A percentile compares a stretch with the other conserved stretches of the same genome.
Evolutionary conservation across 2,329 filamentous ascomycete species (phyloP).

Genomic region (Ceratocystis diversiconidia): DNA sequence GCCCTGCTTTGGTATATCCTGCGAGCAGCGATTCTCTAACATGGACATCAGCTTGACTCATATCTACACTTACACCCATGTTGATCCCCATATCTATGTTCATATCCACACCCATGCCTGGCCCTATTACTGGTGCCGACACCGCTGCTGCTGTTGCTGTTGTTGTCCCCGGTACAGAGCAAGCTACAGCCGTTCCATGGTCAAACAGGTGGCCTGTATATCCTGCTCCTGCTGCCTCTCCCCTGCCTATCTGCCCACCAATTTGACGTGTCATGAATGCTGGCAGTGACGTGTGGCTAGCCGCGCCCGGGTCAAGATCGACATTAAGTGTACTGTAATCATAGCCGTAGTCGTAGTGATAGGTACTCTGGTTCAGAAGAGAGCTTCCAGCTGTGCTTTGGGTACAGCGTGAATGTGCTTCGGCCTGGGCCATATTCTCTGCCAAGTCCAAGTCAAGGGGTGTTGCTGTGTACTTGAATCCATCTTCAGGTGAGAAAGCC

Average conservation of each 20-base stretch:
- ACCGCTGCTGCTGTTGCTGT: background rate
- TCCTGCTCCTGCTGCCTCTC: background rate
- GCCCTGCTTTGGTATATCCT: background rate
- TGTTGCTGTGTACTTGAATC: background rate
- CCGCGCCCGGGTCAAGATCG: background rate
- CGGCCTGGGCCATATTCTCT: background rate
- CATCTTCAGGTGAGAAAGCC: background rate
- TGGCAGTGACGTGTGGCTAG: background rate
- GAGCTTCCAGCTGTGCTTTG: background rate
- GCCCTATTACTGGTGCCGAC: background rate
- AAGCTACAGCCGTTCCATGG: conserved; percentile 45
- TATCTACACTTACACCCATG: background rate
- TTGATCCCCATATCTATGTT: background rate
- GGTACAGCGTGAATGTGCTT: background rate
- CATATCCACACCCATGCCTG: background rate
- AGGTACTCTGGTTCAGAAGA: background rate
- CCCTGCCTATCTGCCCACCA: background rate
- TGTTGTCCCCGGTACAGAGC: background rate
- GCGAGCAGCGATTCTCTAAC: background rate
- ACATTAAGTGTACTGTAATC: background rate
- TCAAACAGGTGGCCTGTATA: conserved; percentile 42
- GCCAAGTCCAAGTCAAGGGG: background rate
- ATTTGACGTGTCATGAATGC: background rate
- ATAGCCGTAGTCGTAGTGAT: background rate
- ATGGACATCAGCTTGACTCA: background rate